Evolutionary conservation across 805 yeast species (phyloP), one percentile per base, ranked within the genome.

Genomic region (Candida lessepsii): DNA sequence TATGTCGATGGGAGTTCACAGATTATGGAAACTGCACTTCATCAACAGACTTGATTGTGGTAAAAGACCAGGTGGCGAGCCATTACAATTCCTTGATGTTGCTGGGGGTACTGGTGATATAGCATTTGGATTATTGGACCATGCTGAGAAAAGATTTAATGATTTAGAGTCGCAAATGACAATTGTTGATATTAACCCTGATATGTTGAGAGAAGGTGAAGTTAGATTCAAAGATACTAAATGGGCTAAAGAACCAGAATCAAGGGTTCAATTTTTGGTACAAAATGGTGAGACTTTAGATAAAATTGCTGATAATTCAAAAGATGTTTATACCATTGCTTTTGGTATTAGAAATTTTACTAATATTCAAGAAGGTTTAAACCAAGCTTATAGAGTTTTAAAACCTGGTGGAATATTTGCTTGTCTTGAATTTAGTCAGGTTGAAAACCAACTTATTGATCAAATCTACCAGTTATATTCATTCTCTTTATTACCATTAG

Each of bases 71-170:
- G 95, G 91, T 33, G 60, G 68, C 10, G 77, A 82, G 49, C 96
- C 96, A 3, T 70, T 93, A 53, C 78, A 81, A 43, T 91, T 93
- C 56, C 73, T 93, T 48, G 99, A 93, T 63, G 98, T 93, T 42
- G 99, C 99, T 19, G 99, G 99, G 44, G 99, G 99, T 17, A 88
- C 98, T 9, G 99, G 99, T 34, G 99, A 93, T 58, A 91, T 93
- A 63, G 99, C 99, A 1, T 88, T 88, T 65, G 95, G 99, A 2
- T 74, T 93, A 47, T 71, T 93, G 46, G 96, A 89, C 54, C 96
- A 93, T 63, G 98, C 98, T 8, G 81, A 83, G 48, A 64, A 71
- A 28, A 78, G 80, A 47, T 87, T 80, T 57, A 82, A 84, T 42
- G 99, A 93, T 65, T 73, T 63, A 27, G 70, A 72, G 46, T 79